These are phyloP conservation scores for Lactifluus subvellereus DNA, from an alignment of 768 basidiomycete genomes.

Conservation along the genomic window DNA sequence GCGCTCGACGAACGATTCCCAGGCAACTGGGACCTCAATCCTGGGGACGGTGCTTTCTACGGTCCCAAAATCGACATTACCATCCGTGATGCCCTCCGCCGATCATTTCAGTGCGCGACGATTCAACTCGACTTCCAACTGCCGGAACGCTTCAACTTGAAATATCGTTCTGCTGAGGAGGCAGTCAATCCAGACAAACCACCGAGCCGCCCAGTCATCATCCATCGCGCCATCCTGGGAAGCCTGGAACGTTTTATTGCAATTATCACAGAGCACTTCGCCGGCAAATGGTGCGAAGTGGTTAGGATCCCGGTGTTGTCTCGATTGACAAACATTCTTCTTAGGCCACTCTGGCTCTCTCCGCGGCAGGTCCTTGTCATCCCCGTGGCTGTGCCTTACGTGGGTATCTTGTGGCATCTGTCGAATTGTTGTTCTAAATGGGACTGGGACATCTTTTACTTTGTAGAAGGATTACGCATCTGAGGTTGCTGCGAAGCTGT, in stretches of 20 bases:
- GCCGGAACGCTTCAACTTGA: slow-evolving; percentile 92
- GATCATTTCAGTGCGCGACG: slow-evolving; percentile 97
- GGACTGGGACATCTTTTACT: not conserved
- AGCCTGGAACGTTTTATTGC: slow-evolving; percentile 94
- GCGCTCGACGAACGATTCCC: slow-evolving; percentile 83
- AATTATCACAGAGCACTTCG: slow-evolving; percentile 95
- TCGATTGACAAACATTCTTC: not conserved
- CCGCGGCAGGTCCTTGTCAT: slow-evolving; percentile 95
- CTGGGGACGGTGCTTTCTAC: slow-evolving; percentile 98
- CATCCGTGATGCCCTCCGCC: slow-evolving; percentile 83
- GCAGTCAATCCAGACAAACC: slow-evolving; percentile 49
- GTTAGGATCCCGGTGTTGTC: not conserved
- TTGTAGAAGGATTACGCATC: slow-evolving; percentile 83
- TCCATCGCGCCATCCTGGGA: slow-evolving; percentile 94
- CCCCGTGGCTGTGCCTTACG: slow-evolving; percentile 85
- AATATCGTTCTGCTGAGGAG: slow-evolving; percentile 78
- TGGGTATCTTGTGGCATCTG: slow-evolving; percentile 38
- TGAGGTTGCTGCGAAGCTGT: slow-evolving; percentile 66
- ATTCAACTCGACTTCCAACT: slow-evolving; percentile 99
- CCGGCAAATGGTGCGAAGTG: slow-evolving; percentile 81
- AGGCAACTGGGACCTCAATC: slow-evolving; percentile 88
- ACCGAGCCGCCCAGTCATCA: slow-evolving; percentile 85
- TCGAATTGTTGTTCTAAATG: not conserved
- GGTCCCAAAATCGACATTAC: slow-evolving; percentile 99
- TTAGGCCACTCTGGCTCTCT: slow-evolving; percentile 96